Conservation (phyloP, 257 asterid genomes). For the Solanum dulcamara region DNA sequence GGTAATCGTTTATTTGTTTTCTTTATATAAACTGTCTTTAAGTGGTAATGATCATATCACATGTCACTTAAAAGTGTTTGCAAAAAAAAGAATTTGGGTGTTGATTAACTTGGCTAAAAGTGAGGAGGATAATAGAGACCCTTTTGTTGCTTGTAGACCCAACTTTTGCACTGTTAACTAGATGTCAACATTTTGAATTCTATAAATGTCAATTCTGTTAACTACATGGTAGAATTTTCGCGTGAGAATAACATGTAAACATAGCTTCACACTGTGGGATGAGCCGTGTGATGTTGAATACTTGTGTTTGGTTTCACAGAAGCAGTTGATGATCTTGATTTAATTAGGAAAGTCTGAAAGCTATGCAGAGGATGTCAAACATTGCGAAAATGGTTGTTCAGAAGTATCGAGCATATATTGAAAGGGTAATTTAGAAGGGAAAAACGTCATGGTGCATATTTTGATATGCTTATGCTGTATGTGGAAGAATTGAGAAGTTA, state of each 20-base stretch:
- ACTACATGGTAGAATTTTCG: background rate
- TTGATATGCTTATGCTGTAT: background rate
- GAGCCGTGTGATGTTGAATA: background rate
- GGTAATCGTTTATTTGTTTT: slow-evolving; percentile 18
- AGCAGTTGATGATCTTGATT: background rate
- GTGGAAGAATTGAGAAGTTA: background rate
- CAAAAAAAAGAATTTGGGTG: background rate
- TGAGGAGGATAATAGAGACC: background rate
- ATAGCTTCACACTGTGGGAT: background rate
- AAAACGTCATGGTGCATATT: background rate
- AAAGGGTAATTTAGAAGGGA: background rate
- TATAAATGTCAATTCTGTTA: background rate
- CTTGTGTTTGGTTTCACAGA: background rate
- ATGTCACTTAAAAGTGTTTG: background rate
- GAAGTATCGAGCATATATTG: background rate
- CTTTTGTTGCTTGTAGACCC: background rate
- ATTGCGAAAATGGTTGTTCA: background rate
- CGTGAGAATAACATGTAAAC: background rate
- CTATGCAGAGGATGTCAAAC: background rate
- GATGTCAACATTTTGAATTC: background rate
- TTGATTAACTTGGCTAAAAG: background rate
- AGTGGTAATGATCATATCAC: background rate
- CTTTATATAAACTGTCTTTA: background rate
- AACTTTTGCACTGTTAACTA: background rate
- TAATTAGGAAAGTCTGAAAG: background rate